Evolutionary conservation across 768 basidiomycete genomes (phyloP).

Genomic region (Boletus patriciae): DNA sequence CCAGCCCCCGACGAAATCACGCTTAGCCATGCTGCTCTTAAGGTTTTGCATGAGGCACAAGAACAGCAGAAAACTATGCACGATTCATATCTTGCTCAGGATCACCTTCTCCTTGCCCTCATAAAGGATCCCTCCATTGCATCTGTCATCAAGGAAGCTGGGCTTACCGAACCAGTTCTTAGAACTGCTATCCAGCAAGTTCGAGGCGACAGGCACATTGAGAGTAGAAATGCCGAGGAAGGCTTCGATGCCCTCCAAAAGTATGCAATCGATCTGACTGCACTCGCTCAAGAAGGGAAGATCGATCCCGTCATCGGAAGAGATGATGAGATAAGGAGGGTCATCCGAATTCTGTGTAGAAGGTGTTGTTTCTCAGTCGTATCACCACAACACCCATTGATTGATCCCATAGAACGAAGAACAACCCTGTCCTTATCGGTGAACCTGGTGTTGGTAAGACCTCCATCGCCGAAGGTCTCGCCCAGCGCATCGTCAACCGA

Average conservation of each 20-base stretch:
- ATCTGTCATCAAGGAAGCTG: slow-evolving; percentile 70
- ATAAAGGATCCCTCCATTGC: slow-evolving; percentile 70
- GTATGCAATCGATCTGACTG: slow-evolving; percentile 83
- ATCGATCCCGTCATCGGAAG: slow-evolving; percentile 95
- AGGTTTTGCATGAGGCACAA: slow-evolving; percentile 75
- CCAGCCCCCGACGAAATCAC: slow-evolving; percentile 84
- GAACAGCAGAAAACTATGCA: slow-evolving; percentile 79
- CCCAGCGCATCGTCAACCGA: slow-evolving; percentile 91
- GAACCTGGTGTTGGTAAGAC: slow-evolving; percentile 97
- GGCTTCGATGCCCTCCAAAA: slow-evolving; percentile 93
- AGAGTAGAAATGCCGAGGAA: slow-evolving; percentile 83
- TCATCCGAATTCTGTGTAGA: slow-evolving; percentile 79
- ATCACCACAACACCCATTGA: slow-evolving; percentile 8
- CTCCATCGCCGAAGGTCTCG: slow-evolving; percentile 91
- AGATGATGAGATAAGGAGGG: slow-evolving; percentile 88
- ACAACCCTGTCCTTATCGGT: slow-evolving; percentile 96
- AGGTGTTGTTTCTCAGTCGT: slow-evolving; percentile 40
- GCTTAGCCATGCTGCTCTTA: slow-evolving; percentile 53
- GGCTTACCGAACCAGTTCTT: slow-evolving; percentile 66
- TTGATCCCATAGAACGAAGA: slow-evolving; percentile 70
- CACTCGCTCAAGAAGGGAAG: slow-evolving; percentile 87
- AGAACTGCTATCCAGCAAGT: slow-evolving; percentile 77
- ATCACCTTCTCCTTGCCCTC: slow-evolving; percentile 86
- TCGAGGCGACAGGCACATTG: slow-evolving; percentile 82
- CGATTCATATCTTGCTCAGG: slow-evolving; percentile 91